A percentile compares a stretch with the other conserved stretches of the same genome.
These are phyloP conservation scores for Kwoniella dendrophila DNA, from an alignment of 768 basidiomycete genomes.

Conservation along the genomic window DNA sequence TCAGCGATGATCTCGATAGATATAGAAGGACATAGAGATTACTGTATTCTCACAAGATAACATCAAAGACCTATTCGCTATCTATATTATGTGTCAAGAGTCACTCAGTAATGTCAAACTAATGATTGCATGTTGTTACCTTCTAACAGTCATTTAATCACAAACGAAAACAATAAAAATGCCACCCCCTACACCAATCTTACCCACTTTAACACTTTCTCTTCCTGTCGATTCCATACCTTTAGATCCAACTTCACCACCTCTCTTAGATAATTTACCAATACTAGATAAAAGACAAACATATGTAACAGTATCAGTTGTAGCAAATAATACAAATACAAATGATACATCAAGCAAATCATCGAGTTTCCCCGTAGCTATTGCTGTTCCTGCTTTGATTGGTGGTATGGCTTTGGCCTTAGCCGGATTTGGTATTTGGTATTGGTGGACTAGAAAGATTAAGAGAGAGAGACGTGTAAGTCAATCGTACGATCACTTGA, in stretches of 20 bases:
- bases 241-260: slow-evolving; percentile 7
- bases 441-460: slow-evolving; percentile 24
- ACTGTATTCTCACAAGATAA: no score
- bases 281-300: slow-evolving; percentile 14
- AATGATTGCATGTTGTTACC: background rate
- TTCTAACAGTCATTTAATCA: background rate
- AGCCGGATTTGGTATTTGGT: slow-evolving; percentile 30
- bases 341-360: background rate
- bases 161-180: background rate
- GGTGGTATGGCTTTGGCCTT: slow-evolving; percentile 46
- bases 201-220: background rate
- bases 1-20: no score
- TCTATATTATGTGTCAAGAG: background rate
- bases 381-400: slow-evolving; percentile 44
- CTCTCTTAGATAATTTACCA: background rate
- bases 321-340: slow-evolving; percentile 3
- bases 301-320: slow-evolving; percentile 15
- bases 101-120: background rate
- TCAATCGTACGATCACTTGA: no score
- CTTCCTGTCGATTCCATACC: background rate
- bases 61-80: background rate
- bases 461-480: slow-evolving; percentile 35
- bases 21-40: no score
- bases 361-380: slow-evolving; percentile 33
- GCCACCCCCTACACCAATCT: slow-evolving; percentile 2